Evolutionary conservation across 768 basidiomycete species (phyloP), one percentile per base, ranked within the genome.

Genomic region (Serpula lacrymans): DNA sequence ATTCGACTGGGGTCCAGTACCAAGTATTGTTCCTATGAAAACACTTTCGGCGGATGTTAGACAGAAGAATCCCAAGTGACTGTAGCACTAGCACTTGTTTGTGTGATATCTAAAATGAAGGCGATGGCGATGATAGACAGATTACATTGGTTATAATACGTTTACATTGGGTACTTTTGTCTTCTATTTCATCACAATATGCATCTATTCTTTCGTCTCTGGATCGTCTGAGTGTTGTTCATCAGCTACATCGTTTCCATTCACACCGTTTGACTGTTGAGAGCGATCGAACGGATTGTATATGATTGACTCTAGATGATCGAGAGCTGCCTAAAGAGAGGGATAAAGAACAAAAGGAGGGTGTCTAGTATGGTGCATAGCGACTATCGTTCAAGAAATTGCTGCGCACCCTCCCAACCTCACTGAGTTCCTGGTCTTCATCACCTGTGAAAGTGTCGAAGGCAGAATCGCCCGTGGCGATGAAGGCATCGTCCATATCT

Each of bases 341-440:
- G 48, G 18, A 45, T 35, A 43, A 48, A 47, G 49, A 51, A 51
- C 42, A 43, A 51, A 49, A 58, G 57, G 49, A 56, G 49, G 43
- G 53, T 54, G 64, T 76, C 85, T 86, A 94, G 79, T 94, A 94
- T 53, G 91, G 91, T 43, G 78, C 70, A 67, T 71, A 92, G 64
- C 90, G 85, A 58, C 65, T 74, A 71, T 82, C 64, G 70, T 82
- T 82, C 66, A 75, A 55, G 62, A 86, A 86, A 86, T 86, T 77
- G 63, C 82, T 88, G 85, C 91, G 87, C 83, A 91, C 88, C 84
- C 87, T 81, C 70, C 91, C 91, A 50, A 84, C 86, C 68, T 84
- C 82, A 62, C 82, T 87, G 49, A 92, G 75, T 63, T 92, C 87
- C 53, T 89, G 70, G 16, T 67, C 74, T 41, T 73, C 80, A 34